Evolutionary conservation across 2,329 filamentous ascomycete species (phyloP), one percentile per base, ranked within the genome.

Genomic region (Colletotrichum somersetense): DNA sequence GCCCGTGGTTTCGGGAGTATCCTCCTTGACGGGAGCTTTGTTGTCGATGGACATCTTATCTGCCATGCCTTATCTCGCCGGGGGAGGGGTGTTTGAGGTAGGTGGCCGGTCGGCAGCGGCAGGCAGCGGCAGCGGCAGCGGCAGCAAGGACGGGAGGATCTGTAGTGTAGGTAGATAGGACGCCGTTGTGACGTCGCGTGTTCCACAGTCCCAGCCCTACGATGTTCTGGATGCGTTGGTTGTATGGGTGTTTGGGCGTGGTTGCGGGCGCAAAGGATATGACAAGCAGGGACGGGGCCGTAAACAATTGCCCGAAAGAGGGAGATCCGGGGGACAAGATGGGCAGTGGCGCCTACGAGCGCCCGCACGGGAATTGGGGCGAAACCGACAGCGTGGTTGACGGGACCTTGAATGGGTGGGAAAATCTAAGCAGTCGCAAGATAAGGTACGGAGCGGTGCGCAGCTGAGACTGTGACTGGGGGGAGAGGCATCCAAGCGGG

Each of bases 21-120:
- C 88, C 74, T 91, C 88, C 80, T 88, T 86, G 77, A 82, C 80
- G 67, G 81, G 82, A 79, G 86, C 87, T 82, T 88, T 88, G 80
- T 88, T 86, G 80, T 91, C 89, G 81, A 91, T 89, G 76, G 89
- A 91, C 90, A 91, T 92, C 76, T 85, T 89, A 82, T 91, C 89
- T 83, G 88, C 88, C 89, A 91, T 91, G 80, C 84, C 85, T 84
- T 81, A 78, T 74, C 69, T 73, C 68, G 68, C 73, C 76, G 74
- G 76, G 76, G 78, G 30, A 30, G 30, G 30, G 30, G 30, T 1
- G 75, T 76, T 79, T 80, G 76, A 68, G 65, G 69, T 58, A 69
- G 65, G 48, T 63, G 58, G 69, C 69, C 69, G 69, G 69, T 72
- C 69, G 69, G 79, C 82, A 83, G 67, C 62, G 58, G 62, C 44